Base-by-base conservation (phyloP, 768 basidiomycete species). In the Leccinum broughii region DNA sequence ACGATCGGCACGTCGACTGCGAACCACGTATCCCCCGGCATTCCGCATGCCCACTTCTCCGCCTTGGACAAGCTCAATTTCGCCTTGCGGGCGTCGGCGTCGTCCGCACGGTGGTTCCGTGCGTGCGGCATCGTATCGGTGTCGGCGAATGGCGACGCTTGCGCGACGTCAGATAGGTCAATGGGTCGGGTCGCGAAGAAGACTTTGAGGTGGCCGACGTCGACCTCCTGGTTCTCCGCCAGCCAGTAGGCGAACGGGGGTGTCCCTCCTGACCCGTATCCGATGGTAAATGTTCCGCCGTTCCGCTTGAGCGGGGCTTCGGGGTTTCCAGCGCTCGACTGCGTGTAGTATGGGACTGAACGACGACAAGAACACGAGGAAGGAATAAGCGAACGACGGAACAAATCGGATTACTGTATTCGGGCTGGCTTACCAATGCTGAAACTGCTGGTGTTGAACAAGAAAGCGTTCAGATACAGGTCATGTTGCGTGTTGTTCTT, bases 221-320 rank as follows among this genome's bases (percentile, higher is more conserved):
- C 51, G 20, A 52, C 51, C 11, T 52, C 56, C 34, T 34, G 34
- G 34, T 26, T 22, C 10, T 37, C 51, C 34, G 34, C 39, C 26
- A 63, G 44, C 10, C 41, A 63, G 48, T 63, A 63, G 6, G 14
- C 28, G 6, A 63, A 55, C 2, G 62, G 62, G 9, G 53, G 2
- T 13, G 46, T 26, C 34, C 62, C 62, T 32, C 24, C n/a, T 17
- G 20, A 49, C 39, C 14, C 28, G 39, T 26, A 41, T 44, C 51
- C 51, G 7, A 52, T 52, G 32, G 51, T 34, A 32, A 52, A 52
- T 8, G 51, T 34, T 7, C 51, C 51, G 4, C 51, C 51, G 14
- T 52, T 22, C n/a, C 51, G 51, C 51, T 4, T 52, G 3, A 52
- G 32, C 7, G 51, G 51, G 11, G 32, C 30, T 34, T 52, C 51